Conservation (phyloP, 164 flowering plant species). For the Pachysandra terminalis region DNA sequence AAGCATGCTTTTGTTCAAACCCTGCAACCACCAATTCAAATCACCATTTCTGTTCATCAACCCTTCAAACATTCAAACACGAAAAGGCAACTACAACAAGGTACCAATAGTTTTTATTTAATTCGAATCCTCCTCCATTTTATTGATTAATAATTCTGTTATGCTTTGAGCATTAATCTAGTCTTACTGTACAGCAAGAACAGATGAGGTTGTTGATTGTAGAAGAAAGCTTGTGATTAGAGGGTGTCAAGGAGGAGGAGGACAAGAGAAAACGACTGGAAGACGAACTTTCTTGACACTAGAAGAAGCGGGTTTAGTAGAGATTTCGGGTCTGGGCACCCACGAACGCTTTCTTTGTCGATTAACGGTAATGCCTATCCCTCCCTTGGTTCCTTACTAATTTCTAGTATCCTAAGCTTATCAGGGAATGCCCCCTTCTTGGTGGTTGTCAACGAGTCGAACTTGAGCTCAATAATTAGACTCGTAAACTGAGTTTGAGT, state of each 20-base stretch:
- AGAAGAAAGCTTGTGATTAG: constrained; percentile 27
- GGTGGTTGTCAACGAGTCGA: too few relatives aligned
- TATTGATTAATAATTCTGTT: too few relatives aligned
- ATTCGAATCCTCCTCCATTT: too few relatives aligned
- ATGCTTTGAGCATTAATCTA: too few relatives aligned
- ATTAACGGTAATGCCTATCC: constrained; percentile 88
- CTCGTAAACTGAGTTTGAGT: too few relatives aligned
- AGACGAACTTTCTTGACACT: constrained; percentile 51
- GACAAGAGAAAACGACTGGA: constrained; percentile 31
- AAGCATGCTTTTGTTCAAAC: constrained; percentile 17
- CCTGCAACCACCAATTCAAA: constrained; percentile 7
- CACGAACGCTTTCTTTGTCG: constrained; percentile 88
- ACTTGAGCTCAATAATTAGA: too few relatives aligned
- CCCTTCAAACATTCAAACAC: constrained; percentile 11
- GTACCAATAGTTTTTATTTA: too few relatives aligned
- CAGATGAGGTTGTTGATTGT: constrained; percentile 1
- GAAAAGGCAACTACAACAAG: constrained; percentile 5
- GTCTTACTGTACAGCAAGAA: constrained; percentile 16
- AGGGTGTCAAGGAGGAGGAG: constrained; percentile 25
- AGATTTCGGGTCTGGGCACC: constrained; percentile 67
- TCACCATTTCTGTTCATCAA: constrained; percentile 12
- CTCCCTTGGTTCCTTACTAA: too few relatives aligned
- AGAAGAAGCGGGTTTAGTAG: constrained; percentile 90
- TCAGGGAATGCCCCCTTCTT: too few relatives aligned
- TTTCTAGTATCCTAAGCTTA: too few relatives aligned